Conservation (phyloP, 495 filamentous ascomycete genomes). For the Saxispiralis lemnorum region DNA sequence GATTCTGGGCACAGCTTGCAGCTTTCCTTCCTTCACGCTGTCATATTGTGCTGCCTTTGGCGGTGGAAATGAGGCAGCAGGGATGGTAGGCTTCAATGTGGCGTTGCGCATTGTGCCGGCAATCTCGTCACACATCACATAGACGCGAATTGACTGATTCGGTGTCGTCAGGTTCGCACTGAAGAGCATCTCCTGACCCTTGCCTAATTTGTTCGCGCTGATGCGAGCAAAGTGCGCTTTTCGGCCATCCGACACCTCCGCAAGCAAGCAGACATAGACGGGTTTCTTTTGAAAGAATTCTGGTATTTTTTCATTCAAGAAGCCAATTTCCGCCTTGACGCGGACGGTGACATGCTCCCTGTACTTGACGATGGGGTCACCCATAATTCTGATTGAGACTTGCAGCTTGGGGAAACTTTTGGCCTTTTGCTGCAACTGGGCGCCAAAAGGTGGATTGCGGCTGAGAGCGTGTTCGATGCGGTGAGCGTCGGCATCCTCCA, state of each 20-base stretch:
- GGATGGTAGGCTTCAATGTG: constrained; percentile 44
- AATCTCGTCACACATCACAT: constrained; percentile 77
- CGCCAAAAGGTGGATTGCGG: constrained; percentile 70
- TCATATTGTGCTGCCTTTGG: constrained; percentile 15
- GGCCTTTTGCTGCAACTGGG: constrained; percentile 43
- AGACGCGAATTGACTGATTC: constrained; percentile 46
- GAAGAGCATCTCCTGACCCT: constrained; percentile 45
- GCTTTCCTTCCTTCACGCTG: constrained; percentile 1
- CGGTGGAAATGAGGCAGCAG: constrained; percentile 34
- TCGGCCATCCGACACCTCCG: constrained; percentile 55
- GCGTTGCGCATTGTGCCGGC: constrained; percentile 58
- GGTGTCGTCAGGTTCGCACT: constrained; percentile 35
- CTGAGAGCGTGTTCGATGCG: constrained; percentile 61
- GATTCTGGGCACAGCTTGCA: neutral
- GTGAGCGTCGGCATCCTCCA: constrained; percentile 48
- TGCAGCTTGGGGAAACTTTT: constrained; percentile 59
- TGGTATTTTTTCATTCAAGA: constrained; percentile 49
- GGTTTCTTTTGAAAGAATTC: constrained; percentile 41
- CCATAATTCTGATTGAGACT: constrained; percentile 35
- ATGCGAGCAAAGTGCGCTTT: constrained; percentile 65
- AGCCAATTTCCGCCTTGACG: constrained; percentile 53
- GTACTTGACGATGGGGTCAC: constrained; percentile 27
- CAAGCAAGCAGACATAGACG: constrained; percentile 57
- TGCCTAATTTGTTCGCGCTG: constrained; percentile 47
- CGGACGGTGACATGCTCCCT: constrained; percentile 35